A percentile compares a stretch with the other conserved stretches of the same genome.
phyloP scores from a whole-genome alignment of 2,329 filamentous ascomycete species.

The Ophioceras dolichostomum region DNA sequence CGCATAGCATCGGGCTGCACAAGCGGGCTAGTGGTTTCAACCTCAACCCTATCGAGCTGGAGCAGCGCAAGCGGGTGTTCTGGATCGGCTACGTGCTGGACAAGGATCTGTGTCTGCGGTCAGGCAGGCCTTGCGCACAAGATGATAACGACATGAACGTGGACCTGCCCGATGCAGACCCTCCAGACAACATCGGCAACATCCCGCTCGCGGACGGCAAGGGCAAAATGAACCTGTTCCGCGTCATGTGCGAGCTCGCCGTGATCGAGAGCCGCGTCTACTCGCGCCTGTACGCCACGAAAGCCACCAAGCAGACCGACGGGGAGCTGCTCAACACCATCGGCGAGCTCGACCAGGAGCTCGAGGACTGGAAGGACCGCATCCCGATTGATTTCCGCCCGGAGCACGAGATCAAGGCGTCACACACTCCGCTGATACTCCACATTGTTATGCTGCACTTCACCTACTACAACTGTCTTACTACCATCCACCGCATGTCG shows the following conservation, averaged over 20 bases:
- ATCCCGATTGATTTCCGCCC: constrained; percentile 96
- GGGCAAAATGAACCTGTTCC: constrained; percentile 89
- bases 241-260: constrained; percentile 82
- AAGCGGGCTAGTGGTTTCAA: constrained; percentile 90
- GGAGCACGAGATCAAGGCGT: constrained; percentile 89
- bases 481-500: constrained; percentile 96
- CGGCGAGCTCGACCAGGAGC: constrained; percentile 75
- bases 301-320: constrained; percentile 81
- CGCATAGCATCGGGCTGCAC: constrained; percentile 90
- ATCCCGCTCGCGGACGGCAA: constrained; percentile 82
- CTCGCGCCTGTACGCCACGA: constrained; percentile 83
- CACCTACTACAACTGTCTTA: constrained; percentile 94
- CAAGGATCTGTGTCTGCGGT: constrained; percentile 49
- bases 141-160: constrained; percentile 79
- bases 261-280: constrained; percentile 92
- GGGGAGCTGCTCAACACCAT: constrained; percentile 93
- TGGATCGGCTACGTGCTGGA: constrained; percentile 56
- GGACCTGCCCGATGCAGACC: constrained; percentile 82
- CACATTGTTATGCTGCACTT: constrained; percentile 94
- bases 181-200: constrained; percentile 85
- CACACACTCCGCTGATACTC: constrained; percentile 84
- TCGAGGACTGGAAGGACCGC: constrained; percentile 93
- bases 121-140: constrained; percentile 46
- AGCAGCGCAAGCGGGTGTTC: constrained; percentile 63
- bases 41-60: constrained; percentile 83